A percentile compares a stretch with the other conserved stretches of the same genome.
Evolutionary conservation across 129 eudicot genomes (phyloP).

Genomic region (Oenanthe sinensis): DNA sequence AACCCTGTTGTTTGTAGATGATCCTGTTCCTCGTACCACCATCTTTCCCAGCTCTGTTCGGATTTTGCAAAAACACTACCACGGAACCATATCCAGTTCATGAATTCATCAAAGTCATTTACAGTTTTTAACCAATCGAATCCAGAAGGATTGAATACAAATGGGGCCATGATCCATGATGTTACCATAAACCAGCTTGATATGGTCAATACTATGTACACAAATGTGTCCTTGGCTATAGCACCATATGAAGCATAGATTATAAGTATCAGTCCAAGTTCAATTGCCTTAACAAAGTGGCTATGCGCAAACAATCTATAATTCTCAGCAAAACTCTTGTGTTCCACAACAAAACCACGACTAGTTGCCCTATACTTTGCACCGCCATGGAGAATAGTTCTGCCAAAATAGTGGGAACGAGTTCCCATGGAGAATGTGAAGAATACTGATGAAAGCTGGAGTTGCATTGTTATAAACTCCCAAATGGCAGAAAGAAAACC

Average conservation of each 20-base stretch:
- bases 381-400: constrained; percentile 95
- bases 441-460: constrained; percentile 82
- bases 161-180: constrained; percentile 93
- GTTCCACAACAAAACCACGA: constrained; percentile 95
- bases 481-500: constrained; percentile 79
- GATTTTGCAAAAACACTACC: constrained; percentile 79
- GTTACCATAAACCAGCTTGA: constrained; percentile 84
- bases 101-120: constrained; percentile 75
- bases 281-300: constrained; percentile 87
- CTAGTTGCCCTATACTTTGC: constrained; percentile 96
- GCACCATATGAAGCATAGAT: constrained; percentile 81
- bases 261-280: constrained; percentile 67
- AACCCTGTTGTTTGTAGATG: constrained; percentile 81
- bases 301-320: constrained; percentile 84
- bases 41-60: constrained; percentile 90
- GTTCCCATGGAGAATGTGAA: constrained; percentile 89
- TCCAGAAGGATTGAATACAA: constrained; percentile 81
- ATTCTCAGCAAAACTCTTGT: constrained; percentile 76
- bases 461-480: constrained; percentile 89
- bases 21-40: constrained; percentile 98
- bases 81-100: constrained; percentile 84
- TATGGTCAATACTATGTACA: constrained; percentile 69
- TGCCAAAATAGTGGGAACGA: constrained; percentile 85
- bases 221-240: constrained; percentile 75
- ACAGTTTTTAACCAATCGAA: constrained; percentile 93